A percentile compares a stretch with the other conserved stretches of the same genome.
Evolutionary conservation across 257 asterid genomes (phyloP).

Genomic region (Ocimum tenuiflorum): DNA sequence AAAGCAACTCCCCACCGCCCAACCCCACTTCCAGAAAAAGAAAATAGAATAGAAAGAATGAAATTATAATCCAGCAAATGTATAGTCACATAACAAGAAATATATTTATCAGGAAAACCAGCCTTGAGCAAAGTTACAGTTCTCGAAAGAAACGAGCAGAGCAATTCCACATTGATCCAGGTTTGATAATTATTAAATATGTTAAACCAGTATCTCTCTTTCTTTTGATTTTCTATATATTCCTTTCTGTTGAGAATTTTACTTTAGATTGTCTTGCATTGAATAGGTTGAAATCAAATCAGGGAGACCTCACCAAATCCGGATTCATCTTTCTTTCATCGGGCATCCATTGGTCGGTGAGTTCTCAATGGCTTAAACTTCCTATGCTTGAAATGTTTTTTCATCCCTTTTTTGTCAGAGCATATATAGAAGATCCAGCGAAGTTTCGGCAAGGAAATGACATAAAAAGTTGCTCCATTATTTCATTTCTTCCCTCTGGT

Average conservation of each 20-base stretch:
- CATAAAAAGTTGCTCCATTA: background rate
- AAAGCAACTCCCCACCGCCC: background rate
- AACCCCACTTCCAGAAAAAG: background rate
- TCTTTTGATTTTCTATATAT: constrained; percentile 5
- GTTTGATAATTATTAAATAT: constrained; percentile 30
- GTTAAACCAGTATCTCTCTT: background rate
- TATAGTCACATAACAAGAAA: constrained; percentile 3
- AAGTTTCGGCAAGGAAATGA: background rate
- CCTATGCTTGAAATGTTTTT: background rate
- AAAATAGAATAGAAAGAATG: background rate
- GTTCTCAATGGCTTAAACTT: constrained; percentile 6
- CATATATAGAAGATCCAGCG: background rate
- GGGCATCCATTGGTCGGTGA: constrained; percentile 78
- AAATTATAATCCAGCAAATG: too few relatives aligned
- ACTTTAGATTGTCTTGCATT: constrained; percentile 13
- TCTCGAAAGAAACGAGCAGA: constrained; percentile 59
- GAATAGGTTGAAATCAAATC: constrained; percentile 82
- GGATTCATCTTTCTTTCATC: constrained; percentile 83
- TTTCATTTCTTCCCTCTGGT: background rate
- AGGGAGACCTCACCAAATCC: constrained; percentile 98
- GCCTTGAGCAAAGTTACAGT: constrained; percentile 68
- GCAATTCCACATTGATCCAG: constrained; percentile 72
- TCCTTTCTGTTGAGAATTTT: background rate
- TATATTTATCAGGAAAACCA: constrained; percentile 63
- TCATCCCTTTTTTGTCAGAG: background rate